phyloP scores from a whole-genome alignment of 2,329 filamentous ascomycete genomes.

The Microdochium trichocladiopsis region DNA sequence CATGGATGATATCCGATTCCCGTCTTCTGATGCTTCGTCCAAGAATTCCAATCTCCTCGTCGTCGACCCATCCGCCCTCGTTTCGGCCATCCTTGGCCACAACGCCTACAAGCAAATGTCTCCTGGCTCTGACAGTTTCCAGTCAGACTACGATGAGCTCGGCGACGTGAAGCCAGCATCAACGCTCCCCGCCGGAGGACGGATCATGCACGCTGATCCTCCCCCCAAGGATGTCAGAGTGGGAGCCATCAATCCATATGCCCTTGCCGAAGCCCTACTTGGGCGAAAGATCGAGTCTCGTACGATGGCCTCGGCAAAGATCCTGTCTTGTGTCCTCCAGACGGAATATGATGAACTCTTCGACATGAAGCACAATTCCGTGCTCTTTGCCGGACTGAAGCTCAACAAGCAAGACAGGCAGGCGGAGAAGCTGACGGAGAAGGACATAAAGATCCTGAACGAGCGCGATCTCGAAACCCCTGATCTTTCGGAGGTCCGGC shows the following conservation, averaged over 20 bases:
- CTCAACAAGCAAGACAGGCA: conserved; percentile 27
- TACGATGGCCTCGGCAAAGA: conserved; percentile 15
- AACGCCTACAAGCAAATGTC: conserved; percentile 29
- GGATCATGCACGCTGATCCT: conserved; percentile 18
- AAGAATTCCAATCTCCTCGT: conserved; percentile 6
- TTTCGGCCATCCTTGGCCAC: conserved; percentile 33
- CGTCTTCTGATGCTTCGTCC: background rate
- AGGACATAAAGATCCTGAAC: conserved; percentile 32
- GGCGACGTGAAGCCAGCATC: background rate
- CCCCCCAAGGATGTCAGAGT: too few relatives aligned
- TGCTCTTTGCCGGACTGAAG: conserved; percentile 33
- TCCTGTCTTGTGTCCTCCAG: conserved; percentile 34
- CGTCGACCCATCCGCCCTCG: conserved; percentile 36
- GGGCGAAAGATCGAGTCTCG: conserved; percentile 31
- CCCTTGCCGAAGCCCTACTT: conserved; percentile 33
- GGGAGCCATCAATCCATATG: too few relatives aligned
- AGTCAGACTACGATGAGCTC: too few relatives aligned
- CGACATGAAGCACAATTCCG: conserved; percentile 33
- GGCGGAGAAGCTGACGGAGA: conserved; percentile 27
- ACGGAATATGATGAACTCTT: conserved; percentile 41
- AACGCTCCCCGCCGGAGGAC: background rate
- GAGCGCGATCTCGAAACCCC: conserved; percentile 33
- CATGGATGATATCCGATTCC: background rate
- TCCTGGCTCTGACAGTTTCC: too few relatives aligned
- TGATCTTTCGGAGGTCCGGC: conserved; percentile 30